Conservation (phyloP, 345 rosid genomes). For the Anastatica hierochuntica region DNA sequence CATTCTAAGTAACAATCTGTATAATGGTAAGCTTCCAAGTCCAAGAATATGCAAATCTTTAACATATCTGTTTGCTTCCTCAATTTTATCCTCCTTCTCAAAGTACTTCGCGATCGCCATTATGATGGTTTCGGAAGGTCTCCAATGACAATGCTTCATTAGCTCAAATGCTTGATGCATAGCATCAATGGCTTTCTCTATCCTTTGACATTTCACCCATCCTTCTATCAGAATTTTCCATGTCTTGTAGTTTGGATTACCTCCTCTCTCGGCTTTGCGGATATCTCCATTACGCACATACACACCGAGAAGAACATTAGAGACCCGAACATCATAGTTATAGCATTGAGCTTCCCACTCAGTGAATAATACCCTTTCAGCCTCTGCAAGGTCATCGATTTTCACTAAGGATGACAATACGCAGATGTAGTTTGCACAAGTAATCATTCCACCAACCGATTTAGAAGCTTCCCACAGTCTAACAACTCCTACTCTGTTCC, state of each 20-base stretch:
- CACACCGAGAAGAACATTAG: conserved; percentile 55
- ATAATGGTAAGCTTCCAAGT: conserved; percentile 38
- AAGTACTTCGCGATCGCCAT: conserved; percentile 39
- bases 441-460: conserved; percentile 34
- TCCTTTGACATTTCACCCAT: too few relatives aligned
- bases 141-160: too few relatives aligned
- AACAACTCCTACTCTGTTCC: conserved; percentile 36
- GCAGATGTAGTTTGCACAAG: conserved; percentile 47
- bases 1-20: conserved; percentile 42
- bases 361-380: conserved; percentile 32
- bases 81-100: conserved; percentile 37
- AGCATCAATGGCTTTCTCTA: too few relatives aligned
- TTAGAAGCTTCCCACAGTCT: conserved; percentile 45
- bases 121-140: conserved; percentile 33
- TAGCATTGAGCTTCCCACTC: conserved; percentile 43
- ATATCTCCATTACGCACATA: conserved; percentile 33
- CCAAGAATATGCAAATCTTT: conserved; percentile 35
- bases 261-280: conserved; percentile 46
- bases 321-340: conserved; percentile 44
- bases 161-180: too few relatives aligned
- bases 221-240: conserved; percentile 71
- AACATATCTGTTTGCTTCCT: conserved; percentile 37
- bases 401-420: conserved; percentile 43
- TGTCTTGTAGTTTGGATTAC: conserved; percentile 58
- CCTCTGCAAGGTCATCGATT: conserved; percentile 31